These are phyloP conservation scores for Pseudogymnoascus sp. DNA, from an alignment of 2,329 filamentous ascomycete genomes.

Conservation along the genomic window DNA sequence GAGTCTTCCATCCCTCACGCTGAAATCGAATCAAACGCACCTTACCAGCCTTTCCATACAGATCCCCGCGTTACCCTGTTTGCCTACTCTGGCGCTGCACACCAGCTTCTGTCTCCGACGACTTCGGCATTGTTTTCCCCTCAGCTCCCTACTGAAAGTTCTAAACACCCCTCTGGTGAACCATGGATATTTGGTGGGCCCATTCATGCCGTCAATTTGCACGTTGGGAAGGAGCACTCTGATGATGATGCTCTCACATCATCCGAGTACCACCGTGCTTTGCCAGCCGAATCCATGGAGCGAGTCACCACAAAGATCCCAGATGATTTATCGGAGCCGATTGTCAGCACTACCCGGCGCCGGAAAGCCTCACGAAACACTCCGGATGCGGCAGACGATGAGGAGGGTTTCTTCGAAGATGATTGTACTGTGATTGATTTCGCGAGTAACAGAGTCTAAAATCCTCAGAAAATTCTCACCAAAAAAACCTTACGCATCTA, in stretches of 20 bases:
- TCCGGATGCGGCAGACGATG: constrained; percentile 44
- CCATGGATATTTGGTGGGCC: constrained; percentile 54
- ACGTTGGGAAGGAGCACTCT: constrained; percentile 40
- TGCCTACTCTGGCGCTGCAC: constrained; percentile 41
- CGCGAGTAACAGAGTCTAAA: constrained; percentile 58
- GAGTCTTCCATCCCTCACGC: constrained; percentile 64
- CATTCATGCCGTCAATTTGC: constrained; percentile 42
- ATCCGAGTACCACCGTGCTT: constrained; percentile 44
- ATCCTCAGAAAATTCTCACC: neutral
- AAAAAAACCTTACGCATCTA: constrained; percentile 7
- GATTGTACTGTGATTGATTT: constrained; percentile 89
- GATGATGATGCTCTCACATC: constrained; percentile 35
- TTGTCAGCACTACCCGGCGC: constrained; percentile 72
- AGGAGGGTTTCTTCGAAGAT: constrained; percentile 80
- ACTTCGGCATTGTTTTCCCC: constrained; percentile 22
- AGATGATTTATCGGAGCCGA: constrained; percentile 54
- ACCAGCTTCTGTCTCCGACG: neutral
- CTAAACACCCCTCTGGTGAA: constrained; percentile 21
- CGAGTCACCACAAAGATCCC: constrained; percentile 45
- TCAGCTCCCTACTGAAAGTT: constrained; percentile 24
- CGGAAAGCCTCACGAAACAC: constrained; percentile 46
- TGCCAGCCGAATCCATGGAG: constrained; percentile 58
- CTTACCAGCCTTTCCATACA: constrained; percentile 93
- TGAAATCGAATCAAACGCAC: constrained; percentile 91
- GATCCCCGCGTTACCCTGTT: constrained; percentile 76